These are phyloP conservation scores for Penicillium corylophilum DNA, from an alignment of 2,329 filamentous ascomycete species.

Conservation along the genomic window DNA sequence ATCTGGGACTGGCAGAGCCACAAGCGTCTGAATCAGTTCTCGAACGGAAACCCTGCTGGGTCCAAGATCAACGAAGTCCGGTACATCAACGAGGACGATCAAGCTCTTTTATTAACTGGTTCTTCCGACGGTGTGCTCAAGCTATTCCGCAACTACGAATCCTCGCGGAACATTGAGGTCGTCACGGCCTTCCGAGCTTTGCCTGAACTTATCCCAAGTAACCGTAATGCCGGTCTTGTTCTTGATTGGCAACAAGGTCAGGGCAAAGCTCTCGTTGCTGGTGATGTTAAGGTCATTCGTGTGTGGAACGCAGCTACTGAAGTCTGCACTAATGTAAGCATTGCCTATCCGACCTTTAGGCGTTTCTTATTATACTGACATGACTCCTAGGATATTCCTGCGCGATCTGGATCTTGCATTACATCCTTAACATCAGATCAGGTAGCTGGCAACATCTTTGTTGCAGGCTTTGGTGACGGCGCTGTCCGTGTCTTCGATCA, in stretches of 20 bases:
- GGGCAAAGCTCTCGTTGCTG: conserved; percentile 89
- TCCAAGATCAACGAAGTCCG: conserved; percentile 92
- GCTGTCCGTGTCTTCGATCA: conserved; percentile 93
- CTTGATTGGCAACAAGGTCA: conserved; percentile 99
- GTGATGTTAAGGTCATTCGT: conserved; percentile 90
- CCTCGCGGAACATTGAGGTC: conserved; percentile 71
- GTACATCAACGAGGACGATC: conserved; percentile 98
- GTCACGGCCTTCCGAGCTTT: conserved; percentile 89
- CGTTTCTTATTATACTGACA: neutral
- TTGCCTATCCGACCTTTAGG: neutral
- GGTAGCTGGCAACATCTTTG: conserved; percentile 94
- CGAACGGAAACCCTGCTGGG: conserved; percentile 87
- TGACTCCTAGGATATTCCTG: conserved; percentile 71
- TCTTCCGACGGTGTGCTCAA: conserved; percentile 93
- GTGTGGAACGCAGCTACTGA: conserved; percentile 96
- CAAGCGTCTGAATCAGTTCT: conserved; percentile 76
- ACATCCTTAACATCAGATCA: conserved; percentile 95
- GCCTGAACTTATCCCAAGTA: conserved; percentile 90
- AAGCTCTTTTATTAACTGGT: conserved; percentile 89
- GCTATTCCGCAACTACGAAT: conserved; percentile 89
- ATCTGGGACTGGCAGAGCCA: conserved; percentile 92
- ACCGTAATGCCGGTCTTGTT: conserved; percentile 90
- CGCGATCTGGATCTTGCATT: conserved; percentile 90
- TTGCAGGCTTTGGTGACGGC: conserved; percentile 94
- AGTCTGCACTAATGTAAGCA: conserved; percentile 70